Percentiles rank a stretch among this genome's conserved stretches.
Evolutionary conservation across 805 yeast genomes (phyloP).

Genomic region (Candida wancherniae): DNA sequence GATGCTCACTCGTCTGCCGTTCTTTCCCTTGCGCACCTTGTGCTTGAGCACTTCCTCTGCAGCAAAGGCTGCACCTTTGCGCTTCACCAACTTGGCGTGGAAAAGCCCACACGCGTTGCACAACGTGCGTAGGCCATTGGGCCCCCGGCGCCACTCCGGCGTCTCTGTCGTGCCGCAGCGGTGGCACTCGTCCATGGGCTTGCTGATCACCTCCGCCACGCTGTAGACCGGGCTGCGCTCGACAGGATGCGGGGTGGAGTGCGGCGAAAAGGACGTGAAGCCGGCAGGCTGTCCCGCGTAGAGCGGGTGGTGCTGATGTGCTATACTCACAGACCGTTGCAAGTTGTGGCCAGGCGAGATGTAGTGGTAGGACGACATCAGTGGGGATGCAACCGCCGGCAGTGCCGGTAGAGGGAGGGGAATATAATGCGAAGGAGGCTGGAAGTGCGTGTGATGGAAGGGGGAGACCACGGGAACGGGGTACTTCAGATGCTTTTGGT

Average conservation of each 20-base stretch:
- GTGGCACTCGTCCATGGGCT: conserved; percentile 35
- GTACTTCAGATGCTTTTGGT: too few species aligned
- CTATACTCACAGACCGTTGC: too few species aligned
- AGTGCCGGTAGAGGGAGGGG: neutral
- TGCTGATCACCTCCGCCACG: conserved; percentile 14
- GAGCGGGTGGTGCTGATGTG: too few species aligned
- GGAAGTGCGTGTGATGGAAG: too few species aligned
- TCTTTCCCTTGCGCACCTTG: conserved; percentile 41
- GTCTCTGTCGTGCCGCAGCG: conserved; percentile 44
- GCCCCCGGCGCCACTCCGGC: conserved; percentile 44
- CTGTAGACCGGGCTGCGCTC: conserved; percentile 5
- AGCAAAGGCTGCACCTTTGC: conserved; percentile 27
- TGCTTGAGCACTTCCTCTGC: conserved; percentile 38
- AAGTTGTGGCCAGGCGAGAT: too few species aligned
- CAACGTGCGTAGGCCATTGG: conserved; percentile 41
- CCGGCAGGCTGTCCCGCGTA: too few species aligned
- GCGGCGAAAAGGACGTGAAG: too few species aligned
- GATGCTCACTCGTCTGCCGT: conserved; percentile 37
- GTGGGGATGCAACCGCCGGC: conserved; percentile 1
- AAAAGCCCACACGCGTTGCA: conserved; percentile 43
- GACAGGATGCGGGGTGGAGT: too few species aligned
- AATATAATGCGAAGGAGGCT: neutral
- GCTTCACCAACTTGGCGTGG: conserved; percentile 36
- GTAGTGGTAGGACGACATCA: too few species aligned
- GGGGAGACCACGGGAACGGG: too few species aligned